phyloP scores from a whole-genome alignment of 2,329 filamentous ascomycete genomes.

The Alternaria burnsii region DNA sequence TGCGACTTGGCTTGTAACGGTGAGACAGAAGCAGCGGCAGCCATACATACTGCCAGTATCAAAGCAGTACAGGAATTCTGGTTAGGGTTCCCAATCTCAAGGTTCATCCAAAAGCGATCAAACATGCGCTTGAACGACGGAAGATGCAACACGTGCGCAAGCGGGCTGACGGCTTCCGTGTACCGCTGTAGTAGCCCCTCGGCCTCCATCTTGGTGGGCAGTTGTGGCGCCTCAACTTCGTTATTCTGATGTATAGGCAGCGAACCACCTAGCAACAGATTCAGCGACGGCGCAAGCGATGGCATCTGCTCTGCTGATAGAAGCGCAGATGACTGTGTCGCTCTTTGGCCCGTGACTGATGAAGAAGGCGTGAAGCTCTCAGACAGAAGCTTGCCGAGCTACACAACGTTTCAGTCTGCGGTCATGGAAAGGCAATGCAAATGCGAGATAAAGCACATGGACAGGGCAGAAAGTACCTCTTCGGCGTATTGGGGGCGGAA shows the following conservation, averaged over 20 bases:
- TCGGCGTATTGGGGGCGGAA: constrained; percentile 52
- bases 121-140: constrained; percentile 50
- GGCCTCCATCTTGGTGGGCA: constrained; percentile 48
- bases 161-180: constrained; percentile 47
- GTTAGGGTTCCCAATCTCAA: constrained; percentile 47
- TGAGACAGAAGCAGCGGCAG: constrained; percentile 48
- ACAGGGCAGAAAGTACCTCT: constrained; percentile 46
- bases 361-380: constrained; percentile 43
- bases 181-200: constrained; percentile 48
- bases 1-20: constrained; percentile 51
- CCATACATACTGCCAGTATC: constrained; percentile 50
- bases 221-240: constrained; percentile 41
- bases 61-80: constrained; percentile 50
- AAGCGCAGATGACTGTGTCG: constrained; percentile 46
- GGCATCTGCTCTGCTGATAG: constrained; percentile 51
- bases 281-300: constrained; percentile 47
- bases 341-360: constrained; percentile 48
- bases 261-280: constrained; percentile 45
- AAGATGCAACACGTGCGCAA: constrained; percentile 50
- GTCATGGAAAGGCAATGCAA: constrained; percentile 13
- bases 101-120: constrained; percentile 49
- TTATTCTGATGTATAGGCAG: constrained; percentile 37
- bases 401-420: constrained; percentile 38
- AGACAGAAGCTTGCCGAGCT: constrained; percentile 51
- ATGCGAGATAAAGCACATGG: constrained; percentile 15